A percentile compares a stretch with the other conserved stretches of the same genome.
These are phyloP conservation scores for Fusarium siculi DNA, from an alignment of 2,329 filamentous ascomycete species.

Conservation along the genomic window DNA sequence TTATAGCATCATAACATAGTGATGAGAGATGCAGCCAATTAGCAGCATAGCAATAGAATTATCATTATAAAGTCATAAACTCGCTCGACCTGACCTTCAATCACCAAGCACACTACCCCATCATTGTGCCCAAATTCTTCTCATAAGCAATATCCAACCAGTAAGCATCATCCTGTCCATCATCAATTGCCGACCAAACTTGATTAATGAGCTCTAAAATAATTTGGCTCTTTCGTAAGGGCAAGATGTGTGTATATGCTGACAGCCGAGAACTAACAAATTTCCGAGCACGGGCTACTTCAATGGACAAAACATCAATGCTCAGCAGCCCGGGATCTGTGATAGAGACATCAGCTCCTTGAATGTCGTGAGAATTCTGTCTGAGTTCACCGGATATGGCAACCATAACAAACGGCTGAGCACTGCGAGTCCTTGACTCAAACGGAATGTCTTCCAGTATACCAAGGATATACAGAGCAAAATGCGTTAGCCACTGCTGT, in stretches of 20 bases:
- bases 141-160: constrained; percentile 11
- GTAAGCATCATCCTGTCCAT: not conserved
- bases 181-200: not conserved
- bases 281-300: not conserved
- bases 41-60: too few relatives aligned
- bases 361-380: not conserved
- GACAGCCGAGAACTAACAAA: not conserved
- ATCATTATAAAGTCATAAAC: too few relatives aligned
- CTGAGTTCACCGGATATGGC: not conserved
- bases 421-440: constrained; percentile 11
- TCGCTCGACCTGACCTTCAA: accelerated
- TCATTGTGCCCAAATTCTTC: constrained; percentile 7
- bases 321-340: not conserved
- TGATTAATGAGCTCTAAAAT: constrained; percentile 9
- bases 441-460: not conserved
- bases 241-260: constrained; percentile 7
- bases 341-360: accelerated
- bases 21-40: too few relatives aligned
- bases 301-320: not conserved
- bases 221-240: not conserved
- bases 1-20: not conserved
- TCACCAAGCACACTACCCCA: not conserved
- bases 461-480: not conserved
- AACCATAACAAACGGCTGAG: constrained; percentile 9
- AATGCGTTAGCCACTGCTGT: not conserved